Evolutionary conservation across 2,329 filamentous ascomycete genomes (phyloP), one percentile per base, ranked within the genome.

Genomic region (Ceratocystis ficicola): DNA sequence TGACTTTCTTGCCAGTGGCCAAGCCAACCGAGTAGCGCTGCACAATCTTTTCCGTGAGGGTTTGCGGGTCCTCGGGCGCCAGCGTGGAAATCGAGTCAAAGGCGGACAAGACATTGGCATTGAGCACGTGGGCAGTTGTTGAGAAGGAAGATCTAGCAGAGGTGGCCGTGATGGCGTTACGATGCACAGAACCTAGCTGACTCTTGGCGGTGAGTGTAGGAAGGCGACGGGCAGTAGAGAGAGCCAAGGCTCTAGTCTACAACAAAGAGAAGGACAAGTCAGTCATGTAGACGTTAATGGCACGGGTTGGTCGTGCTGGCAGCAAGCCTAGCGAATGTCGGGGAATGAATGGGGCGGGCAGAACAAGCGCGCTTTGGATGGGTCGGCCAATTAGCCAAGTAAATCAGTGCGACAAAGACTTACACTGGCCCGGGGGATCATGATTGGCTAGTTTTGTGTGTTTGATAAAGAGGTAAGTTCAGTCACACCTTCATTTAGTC

Each of bases 31-130:
- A 82, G 75, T 95, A 87, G 17, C 81, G 77, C 74, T 96, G 92
- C 0, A 96, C 86, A 67, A 96, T 96, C 79, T 96, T 96, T 75
- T 96, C 92, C 2, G 89, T 94, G 63, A 96, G 76, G 2, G 89
- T 96, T 76, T 96, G 91, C 0, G 89, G 83, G 1, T 65, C 65
- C 20, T 66, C 64, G 46, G 65, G 52, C n/a, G 48, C 63, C 28
- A 57, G 48, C 28, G 61, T 63, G 28, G 64, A 44, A 3, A 67
- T 28, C 12, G 55, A 61, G 44, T 62, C 57, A 25, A 65, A 66
- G 6, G 52, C 55, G 22, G 67, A 46, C n/a, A 61, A 46, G 41
- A 62, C 65, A 17, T 66, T 65, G 36, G 30, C 66, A 4, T 36
- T 17, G 64, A 55, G 5, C 69, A 64, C 15, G 69, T 52, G 61